These are phyloP conservation scores for Coffea canephora DNA, from an alignment of 257 asterid genomes.

Conservation along the genomic window DNA sequence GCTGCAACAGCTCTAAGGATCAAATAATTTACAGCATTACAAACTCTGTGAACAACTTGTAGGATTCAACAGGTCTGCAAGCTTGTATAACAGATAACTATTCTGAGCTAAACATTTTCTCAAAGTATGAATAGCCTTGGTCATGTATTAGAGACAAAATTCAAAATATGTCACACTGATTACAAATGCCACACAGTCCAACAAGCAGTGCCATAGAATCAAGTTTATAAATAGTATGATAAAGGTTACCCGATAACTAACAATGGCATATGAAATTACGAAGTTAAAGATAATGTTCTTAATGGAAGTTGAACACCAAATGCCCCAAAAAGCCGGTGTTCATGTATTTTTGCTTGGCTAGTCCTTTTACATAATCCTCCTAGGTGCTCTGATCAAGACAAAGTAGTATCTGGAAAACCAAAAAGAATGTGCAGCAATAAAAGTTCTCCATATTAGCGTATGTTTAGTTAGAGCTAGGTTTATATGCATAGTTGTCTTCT, in stretches of 20 bases:
- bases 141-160: neutral
- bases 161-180: neutral
- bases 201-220: neutral
- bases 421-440: neutral
- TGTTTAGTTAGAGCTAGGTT: neutral
- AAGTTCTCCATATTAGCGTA: neutral
- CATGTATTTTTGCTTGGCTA: neutral
- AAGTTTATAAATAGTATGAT: neutral
- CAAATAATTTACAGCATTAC: neutral
- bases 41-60: neutral
- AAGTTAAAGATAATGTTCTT: neutral
- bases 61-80: neutral
- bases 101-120: neutral
- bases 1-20: slow-evolving; percentile 85
- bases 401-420: neutral
- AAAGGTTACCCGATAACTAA: neutral
- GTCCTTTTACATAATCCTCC: neutral
- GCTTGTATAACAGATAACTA: neutral
- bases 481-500: neutral
- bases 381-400: no score
- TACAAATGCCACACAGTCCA: neutral
- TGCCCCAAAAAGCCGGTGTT: no score
- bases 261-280: neutral
- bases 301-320: neutral
- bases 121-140: neutral